Percentiles rank a stretch among this genome's conserved stretches.
Evolutionary conservation across 2,329 filamentous ascomycete genomes (phyloP).

Genomic region (Fusarium sp.): DNA sequence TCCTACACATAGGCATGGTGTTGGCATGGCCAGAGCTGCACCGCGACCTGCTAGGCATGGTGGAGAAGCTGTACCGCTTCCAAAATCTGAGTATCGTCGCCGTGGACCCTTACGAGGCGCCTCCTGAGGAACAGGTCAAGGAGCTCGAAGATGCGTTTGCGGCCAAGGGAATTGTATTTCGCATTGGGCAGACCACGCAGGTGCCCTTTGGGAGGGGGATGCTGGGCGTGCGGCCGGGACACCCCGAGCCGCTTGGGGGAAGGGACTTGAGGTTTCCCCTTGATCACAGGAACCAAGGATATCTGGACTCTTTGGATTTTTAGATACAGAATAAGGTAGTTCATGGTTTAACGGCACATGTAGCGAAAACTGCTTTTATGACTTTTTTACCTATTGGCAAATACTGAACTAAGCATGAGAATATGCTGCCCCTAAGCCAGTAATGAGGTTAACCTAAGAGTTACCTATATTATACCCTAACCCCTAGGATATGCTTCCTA

Average conservation of each 20-base stretch:
- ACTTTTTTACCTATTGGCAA: too few species aligned
- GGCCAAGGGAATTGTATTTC: constrained; percentile 36
- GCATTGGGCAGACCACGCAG: constrained; percentile 45
- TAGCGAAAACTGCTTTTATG: neutral
- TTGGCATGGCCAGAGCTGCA: constrained; percentile 48
- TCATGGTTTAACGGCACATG: constrained; percentile 14
- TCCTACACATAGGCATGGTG: constrained; percentile 48
- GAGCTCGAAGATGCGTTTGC: constrained; percentile 40
- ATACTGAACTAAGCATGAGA: too few species aligned
- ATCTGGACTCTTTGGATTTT: constrained; percentile 32
- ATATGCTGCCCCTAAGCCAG: too few species aligned
- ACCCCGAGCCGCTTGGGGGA: constrained; percentile 30
- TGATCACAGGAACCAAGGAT: constrained; percentile 28
- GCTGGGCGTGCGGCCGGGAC: constrained; percentile 46
- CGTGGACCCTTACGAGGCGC: constrained; percentile 45
- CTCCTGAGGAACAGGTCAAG: constrained; percentile 34
- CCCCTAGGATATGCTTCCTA: too few species aligned
- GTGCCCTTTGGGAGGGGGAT: constrained; percentile 47
- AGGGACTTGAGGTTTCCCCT: constrained; percentile 43
- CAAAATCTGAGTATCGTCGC: constrained; percentile 44
- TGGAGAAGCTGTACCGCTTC: constrained; percentile 42
- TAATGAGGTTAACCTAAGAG: too few species aligned
- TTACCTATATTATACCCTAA: too few species aligned
- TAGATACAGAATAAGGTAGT: constrained; percentile 1
- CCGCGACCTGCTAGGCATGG: constrained; percentile 44